These are phyloP conservation scores for Linnemannia exigua DNA, from an alignment of 192 early-diverging fungal species.

Conservation along the genomic window DNA sequence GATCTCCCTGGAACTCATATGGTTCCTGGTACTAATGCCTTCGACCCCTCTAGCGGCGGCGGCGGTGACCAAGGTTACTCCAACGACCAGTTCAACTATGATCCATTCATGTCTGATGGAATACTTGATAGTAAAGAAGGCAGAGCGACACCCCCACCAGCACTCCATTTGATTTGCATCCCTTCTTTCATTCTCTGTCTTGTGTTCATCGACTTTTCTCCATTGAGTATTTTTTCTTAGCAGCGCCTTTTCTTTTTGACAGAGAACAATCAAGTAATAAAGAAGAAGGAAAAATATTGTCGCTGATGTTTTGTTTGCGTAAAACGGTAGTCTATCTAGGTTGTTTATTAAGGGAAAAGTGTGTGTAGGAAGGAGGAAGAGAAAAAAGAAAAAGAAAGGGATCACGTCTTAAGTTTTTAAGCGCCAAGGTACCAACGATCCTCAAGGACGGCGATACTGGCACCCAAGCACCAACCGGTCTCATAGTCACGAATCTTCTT, in stretches of 20 bases:
- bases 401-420: not conserved
- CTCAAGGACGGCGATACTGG: slow-evolving; percentile 88
- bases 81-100: not conserved
- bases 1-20: not conserved
- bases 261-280: not conserved
- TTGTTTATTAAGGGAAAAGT: not conserved
- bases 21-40: too few species aligned
- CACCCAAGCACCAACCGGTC: slow-evolving; percentile 97
- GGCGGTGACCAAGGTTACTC: too few species aligned
- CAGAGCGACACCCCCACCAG: not conserved
- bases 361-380: not conserved
- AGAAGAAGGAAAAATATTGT: not conserved
- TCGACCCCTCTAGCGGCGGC: too few species aligned
- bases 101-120: not conserved
- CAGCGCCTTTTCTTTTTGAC: not conserved
- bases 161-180: not conserved
- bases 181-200: not conserved
- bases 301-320: too few species aligned
- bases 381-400: not conserved
- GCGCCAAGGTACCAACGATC: slow-evolving; percentile 33
- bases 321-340: not conserved
- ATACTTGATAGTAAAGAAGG: not conserved
- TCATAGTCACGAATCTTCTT: slow-evolving; percentile 95
- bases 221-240: not conserved
- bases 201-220: not conserved